These are phyloP conservation scores for Alternaria sp. DNA, from an alignment of 2,329 filamentous ascomycete genomes.

Conservation along the genomic window DNA sequence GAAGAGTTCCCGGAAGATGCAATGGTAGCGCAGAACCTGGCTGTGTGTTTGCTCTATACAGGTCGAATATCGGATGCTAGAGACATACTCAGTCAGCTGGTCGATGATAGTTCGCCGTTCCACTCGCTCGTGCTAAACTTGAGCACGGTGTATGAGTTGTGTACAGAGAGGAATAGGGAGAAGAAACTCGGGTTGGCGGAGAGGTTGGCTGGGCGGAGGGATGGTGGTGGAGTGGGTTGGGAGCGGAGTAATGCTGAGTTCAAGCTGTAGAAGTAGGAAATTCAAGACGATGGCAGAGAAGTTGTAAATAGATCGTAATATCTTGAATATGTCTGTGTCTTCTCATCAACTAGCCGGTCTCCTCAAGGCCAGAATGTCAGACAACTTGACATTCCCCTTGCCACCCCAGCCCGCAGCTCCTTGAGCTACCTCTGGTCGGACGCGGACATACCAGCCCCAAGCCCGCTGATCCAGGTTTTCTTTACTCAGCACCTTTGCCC, in stretches of 20 bases:
- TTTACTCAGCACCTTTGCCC: conserved; percentile 67
- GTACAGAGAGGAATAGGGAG: conserved; percentile 74
- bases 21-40: conserved; percentile 80
- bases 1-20: conserved; percentile 61
- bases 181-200: conserved; percentile 76
- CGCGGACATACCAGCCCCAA: conserved; percentile 81
- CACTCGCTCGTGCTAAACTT: conserved; percentile 87
- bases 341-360: conserved; percentile 11
- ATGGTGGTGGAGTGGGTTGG: conserved; percentile 64
- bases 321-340: background rate
- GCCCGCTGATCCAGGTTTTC: conserved; percentile 76
- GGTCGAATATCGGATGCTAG: conserved; percentile 72
- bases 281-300: background rate
- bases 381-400: conserved; percentile 72
- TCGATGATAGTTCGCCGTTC: conserved; percentile 66
- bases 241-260: conserved; percentile 77
- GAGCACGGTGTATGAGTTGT: conserved; percentile 89
- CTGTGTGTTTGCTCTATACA: conserved; percentile 82
- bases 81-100: conserved; percentile 68
- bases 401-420: conserved; percentile 83
- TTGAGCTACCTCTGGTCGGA: conserved; percentile 76
- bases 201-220: conserved; percentile 66
- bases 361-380: conserved; percentile 60
- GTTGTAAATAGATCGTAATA: background rate
- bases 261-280: conserved; percentile 63